Percentiles rank a stretch among this genome's conserved stretches.
phyloP scores from a whole-genome alignment of 495 filamentous ascomycete species.

The Amorphotheca resinae region DNA sequence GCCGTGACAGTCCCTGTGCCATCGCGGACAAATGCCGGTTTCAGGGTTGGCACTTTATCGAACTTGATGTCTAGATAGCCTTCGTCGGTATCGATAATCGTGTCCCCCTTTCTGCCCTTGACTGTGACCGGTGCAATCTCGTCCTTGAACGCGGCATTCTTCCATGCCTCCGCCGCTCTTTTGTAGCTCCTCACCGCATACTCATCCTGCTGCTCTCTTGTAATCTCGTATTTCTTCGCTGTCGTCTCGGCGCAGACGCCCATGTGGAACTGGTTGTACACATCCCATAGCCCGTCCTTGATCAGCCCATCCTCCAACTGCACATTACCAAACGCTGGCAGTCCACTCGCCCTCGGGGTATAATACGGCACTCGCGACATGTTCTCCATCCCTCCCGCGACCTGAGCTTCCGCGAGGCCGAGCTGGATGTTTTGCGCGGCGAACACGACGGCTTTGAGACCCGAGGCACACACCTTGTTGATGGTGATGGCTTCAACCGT shows the following conservation, averaged over 20 bases:
- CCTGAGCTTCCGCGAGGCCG: constrained; percentile 70
- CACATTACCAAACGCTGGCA: constrained; percentile 75
- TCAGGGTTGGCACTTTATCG: constrained; percentile 74
- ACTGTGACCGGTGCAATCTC: constrained; percentile 83
- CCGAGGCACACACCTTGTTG: constrained; percentile 96
- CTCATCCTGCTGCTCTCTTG: constrained; percentile 73
- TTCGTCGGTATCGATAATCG: constrained; percentile 68
- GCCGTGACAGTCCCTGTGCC: constrained; percentile 86
- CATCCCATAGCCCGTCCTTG: constrained; percentile 92
- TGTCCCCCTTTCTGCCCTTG: constrained; percentile 70
- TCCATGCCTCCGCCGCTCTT: constrained; percentile 85
- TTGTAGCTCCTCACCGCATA: constrained; percentile 84
- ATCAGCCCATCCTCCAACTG: constrained; percentile 84
- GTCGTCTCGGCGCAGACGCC: constrained; percentile 95
- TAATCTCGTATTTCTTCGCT: constrained; percentile 72
- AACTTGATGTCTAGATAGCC: constrained; percentile 73
- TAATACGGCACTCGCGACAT: constrained; percentile 95
- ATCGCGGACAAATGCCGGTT: constrained; percentile 79
- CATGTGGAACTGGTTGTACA: constrained; percentile 96
- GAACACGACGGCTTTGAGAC: constrained; percentile 79
- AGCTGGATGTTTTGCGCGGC: constrained; percentile 92
- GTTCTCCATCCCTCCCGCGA: constrained; percentile 95
- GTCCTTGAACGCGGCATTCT: constrained; percentile 61
- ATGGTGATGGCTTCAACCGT: constrained; percentile 77
- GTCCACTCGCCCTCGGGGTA: constrained; percentile 56